Percentiles rank a stretch among this genome's conserved stretches.
These are phyloP conservation scores for Pouteria campechiana DNA, from an alignment of 179 eudicot species.

Conservation along the genomic window DNA sequence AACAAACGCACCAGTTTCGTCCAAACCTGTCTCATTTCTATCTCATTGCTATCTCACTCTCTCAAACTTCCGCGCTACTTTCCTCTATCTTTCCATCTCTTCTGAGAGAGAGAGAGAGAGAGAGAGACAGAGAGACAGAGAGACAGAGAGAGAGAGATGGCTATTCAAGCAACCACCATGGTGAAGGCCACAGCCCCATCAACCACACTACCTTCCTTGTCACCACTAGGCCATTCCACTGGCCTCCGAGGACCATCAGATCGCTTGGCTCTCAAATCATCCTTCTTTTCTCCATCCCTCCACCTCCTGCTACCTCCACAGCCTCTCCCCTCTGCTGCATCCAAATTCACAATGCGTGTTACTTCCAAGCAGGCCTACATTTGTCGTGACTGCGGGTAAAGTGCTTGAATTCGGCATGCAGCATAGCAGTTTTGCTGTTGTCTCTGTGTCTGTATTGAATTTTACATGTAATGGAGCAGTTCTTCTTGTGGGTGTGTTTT, in stretches of 20 bases:
- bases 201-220: constrained; percentile 12
- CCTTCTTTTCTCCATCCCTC: constrained; percentile 40
- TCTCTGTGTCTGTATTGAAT: background rate
- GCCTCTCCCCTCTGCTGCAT: constrained; percentile 18
- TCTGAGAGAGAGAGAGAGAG: constrained; percentile 16
- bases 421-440: background rate
- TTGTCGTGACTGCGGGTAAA: constrained; percentile 96
- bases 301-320: constrained; percentile 24
- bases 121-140: background rate
- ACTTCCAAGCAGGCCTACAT: constrained; percentile 81
- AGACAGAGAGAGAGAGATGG: constrained; percentile 5
- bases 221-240: constrained; percentile 22
- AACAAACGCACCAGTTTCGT: too few species aligned
- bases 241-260: constrained; percentile 31
- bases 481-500: background rate
- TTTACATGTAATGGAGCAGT: background rate
- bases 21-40: too few species aligned
- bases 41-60: too few species aligned
- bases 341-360: constrained; percentile 68
- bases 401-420: too few species aligned
- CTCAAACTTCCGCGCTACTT: too few species aligned
- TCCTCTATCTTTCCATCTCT: constrained; percentile 35
- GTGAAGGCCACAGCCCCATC: constrained; percentile 3
- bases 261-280: constrained; percentile 38
- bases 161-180: constrained; percentile 24